Base-by-base conservation (phyloP, 768 basidiomycete species). In the Pulveroboletus sp. region DNA sequence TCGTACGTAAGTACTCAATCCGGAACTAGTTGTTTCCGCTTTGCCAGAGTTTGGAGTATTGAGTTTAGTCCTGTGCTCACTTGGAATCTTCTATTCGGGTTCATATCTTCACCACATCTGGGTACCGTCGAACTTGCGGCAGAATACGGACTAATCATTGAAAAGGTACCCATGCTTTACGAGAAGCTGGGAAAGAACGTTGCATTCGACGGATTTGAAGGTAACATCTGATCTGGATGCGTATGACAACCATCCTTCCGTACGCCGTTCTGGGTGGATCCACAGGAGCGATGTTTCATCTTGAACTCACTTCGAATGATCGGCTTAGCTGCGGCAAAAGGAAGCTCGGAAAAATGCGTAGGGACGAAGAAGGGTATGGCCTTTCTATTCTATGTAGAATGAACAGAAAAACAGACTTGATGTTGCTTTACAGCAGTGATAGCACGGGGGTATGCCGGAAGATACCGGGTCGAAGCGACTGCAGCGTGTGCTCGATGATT, bases 1-100 rank as follows among this genome's bases (percentile, higher is more conserved):
- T 50, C 34, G 55, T 68, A 65, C 60, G 63, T 65, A 65, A 63
- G 43, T 53, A 42, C 19, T 43, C n/a, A n/a, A 22, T 45, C 60
- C 55, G 19, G 54, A 49, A 40, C 38, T 22, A 27, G 57, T 11
- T 41, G 26, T 51, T 58, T 45, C 49, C 38, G 54, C 12, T 6
- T 36, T 44, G 24, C 43, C 45, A 49, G 22, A 36, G 26, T 41
- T 52, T 47, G 12, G 42, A 55, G 51, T 57, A 53, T 60, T 54
- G 62, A 58, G 37, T 65, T 55, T 52, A n/a, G 14, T 44, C 42
- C n/a, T 30, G 30, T 35, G n/a, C 1, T 32, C 16, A 20, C 43
- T 45, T 37, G 41, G 14, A 39, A 47, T n/a, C 44, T 26, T 34
- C 24, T 48, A 11, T 36, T 20, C 30, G 19, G 29, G 37, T 39